Base-by-base conservation (phyloP, 1,139 yeast species). In the Magnusiomyces paraingens region DNA sequence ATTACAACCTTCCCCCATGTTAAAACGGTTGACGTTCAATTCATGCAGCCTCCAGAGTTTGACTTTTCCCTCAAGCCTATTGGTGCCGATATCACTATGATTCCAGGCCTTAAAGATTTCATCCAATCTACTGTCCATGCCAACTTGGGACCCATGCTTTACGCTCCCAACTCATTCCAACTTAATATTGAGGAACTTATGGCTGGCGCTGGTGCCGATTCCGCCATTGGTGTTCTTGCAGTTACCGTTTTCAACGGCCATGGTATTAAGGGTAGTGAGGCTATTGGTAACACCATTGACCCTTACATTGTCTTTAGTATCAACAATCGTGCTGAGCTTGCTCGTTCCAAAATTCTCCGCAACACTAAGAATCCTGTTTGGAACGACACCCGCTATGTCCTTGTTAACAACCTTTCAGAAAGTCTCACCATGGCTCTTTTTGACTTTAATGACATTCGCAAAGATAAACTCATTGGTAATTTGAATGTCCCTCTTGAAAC, bases 1-100 rank as follows among this genome's bases (percentile, higher is more conserved):
- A 91, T 88, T 85, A 70, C 89, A 1, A 78, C 89, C 4, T 90
- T 86, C 71, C 99, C 99, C 3, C 98, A 93, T 70, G 75, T 93
- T 59, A 95, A 93, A 69, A 90, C 96, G 1, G 83, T 90, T 20
- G 93, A 87, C 66, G 81, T 91, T 38, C 83, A 95, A 21, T 74
- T 93, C 62, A 73, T 90, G 69, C 93, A 88, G 58, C 84, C 95
- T 41, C 97, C 98, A 18, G 78, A 82, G 59, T 82, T 90, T 68
- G 99, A 93, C 69, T 93, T 90, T 68, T 80, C 81, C 55, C 77
- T 87, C 50, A 84, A 79, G 61, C 75, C 86, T 18, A 73, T 86
- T 55, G 95, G 96, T 59, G 93, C 91, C 83, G 99, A 93, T 70
- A 74, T 91, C 39, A 81, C 90, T 65, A 75, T 84, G 50, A 70